Percentiles rank a stretch among this genome's conserved stretches.
Conservation (phyloP, 2,329 filamentous ascomycete species). For the Venturia pyrina region DNA sequence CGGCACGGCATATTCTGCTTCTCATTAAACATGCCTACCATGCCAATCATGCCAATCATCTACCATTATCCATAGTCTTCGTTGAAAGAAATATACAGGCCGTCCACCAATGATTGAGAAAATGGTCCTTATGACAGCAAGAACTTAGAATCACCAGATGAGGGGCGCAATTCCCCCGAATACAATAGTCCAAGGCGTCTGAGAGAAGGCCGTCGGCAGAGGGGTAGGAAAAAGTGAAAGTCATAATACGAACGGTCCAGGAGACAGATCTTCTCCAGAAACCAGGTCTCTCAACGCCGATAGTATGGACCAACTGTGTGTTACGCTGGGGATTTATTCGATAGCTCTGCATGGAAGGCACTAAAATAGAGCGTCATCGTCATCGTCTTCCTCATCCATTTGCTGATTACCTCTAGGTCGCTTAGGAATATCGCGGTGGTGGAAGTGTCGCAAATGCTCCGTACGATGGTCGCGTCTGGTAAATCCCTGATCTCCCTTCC, state of each 20-base stretch:
- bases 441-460: conserved; percentile 48
- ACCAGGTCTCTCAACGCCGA: background rate
- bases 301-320: background rate
- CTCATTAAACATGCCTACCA: background rate
- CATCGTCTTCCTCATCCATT: conserved; percentile 4
- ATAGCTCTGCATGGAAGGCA: background rate
- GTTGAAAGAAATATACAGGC: background rate
- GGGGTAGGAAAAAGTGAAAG: background rate
- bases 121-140: background rate
- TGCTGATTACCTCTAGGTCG: background rate
- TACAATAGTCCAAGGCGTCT: background rate
- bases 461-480: conserved; percentile 46
- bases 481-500: conserved; percentile 32
- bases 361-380: background rate
- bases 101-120: background rate
- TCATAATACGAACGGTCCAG: background rate
- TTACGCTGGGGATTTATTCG: background rate
- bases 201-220: background rate
- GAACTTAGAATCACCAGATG: background rate
- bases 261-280: background rate
- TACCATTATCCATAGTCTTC: background rate
- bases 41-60: background rate
- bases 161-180: background rate
- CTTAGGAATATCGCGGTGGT: conserved; percentile 38
- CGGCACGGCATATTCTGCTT: background rate